These are phyloP conservation scores for Eimeria sp. DNA, from an alignment of 169 alveolate genomes.

Conservation along the genomic window DNA sequence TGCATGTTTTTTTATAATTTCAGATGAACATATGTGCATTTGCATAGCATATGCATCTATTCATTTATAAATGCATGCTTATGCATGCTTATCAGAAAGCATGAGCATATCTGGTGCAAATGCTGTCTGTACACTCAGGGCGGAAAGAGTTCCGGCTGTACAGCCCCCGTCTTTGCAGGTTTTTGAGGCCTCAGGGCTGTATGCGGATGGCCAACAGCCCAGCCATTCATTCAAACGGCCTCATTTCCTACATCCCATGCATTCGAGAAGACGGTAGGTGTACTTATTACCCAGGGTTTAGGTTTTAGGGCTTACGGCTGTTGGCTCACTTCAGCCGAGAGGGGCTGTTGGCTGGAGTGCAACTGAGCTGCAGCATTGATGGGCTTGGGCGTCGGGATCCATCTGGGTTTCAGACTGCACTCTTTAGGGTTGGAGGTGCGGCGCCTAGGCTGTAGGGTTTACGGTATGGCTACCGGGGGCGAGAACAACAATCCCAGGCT, in stretches of 20 bases:
- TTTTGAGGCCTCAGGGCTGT: conserved; percentile 10
- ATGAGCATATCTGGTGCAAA: neutral
- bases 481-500: neutral
- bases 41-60: no score
- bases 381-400: neutral
- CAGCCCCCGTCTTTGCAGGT: conserved; percentile 55
- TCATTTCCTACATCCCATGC: conserved; percentile 43
- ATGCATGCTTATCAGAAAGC: neutral
- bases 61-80: neutral
- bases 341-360: neutral
- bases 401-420: neutral
- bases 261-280: conserved; percentile 70
- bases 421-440: neutral
- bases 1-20: neutral
- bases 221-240: conserved; percentile 48
- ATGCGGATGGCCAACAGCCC: neutral
- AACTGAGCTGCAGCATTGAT: neutral
- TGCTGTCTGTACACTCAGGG: neutral
- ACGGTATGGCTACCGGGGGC: neutral
- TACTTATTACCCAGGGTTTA: neutral
- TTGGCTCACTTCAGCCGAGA: neutral
- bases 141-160: conserved; percentile 73
- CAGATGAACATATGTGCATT: no score
- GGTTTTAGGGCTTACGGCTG: neutral
- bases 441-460: neutral